Percentiles rank a stretch among this genome's conserved stretches.
Conservation (phyloP, 106 monocot species). For the Gastrodia elata region DNA sequence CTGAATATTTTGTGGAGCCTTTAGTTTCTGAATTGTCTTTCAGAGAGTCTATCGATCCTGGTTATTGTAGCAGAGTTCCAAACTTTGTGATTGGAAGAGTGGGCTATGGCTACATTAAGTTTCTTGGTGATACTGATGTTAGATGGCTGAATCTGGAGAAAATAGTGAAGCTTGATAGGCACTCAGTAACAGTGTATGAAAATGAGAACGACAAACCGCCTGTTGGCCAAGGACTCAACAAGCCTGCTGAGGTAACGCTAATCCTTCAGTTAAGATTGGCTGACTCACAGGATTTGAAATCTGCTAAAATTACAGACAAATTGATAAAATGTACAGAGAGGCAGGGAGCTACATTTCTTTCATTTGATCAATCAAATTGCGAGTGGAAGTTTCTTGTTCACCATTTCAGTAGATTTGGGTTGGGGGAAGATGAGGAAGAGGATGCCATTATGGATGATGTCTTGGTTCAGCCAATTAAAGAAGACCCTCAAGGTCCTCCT, state of each 20-base stretch:
- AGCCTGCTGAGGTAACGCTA: slow-evolving; percentile 77
- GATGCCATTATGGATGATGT: slow-evolving; percentile 51
- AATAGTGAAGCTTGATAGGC: slow-evolving; percentile 57
- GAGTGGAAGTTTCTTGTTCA: slow-evolving; percentile 77
- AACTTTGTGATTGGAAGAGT: slow-evolving; percentile 71
- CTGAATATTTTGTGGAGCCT: slow-evolving; percentile 60
- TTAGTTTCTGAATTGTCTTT: slow-evolving; percentile 45
- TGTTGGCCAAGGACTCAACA: slow-evolving; percentile 80
- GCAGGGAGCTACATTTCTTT: slow-evolving; percentile 73
- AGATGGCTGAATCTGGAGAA: slow-evolving; percentile 56
- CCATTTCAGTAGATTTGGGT: slow-evolving; percentile 94
- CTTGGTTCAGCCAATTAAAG: slow-evolving; percentile 14
- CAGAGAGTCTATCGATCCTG: slow-evolving; percentile 44
- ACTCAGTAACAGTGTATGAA: slow-evolving; percentile 66
- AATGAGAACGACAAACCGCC: slow-evolving; percentile 62
- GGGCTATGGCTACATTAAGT: slow-evolving; percentile 56
- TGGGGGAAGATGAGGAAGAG: slow-evolving; percentile 74
- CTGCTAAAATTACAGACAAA: slow-evolving; percentile 13
- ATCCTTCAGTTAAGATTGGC: slow-evolving; percentile 19
- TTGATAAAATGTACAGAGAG: slow-evolving; percentile 35
- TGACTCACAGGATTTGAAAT: background rate
- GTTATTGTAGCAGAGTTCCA: slow-evolving; percentile 65
- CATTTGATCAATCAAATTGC: slow-evolving; percentile 41
- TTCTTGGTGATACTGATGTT: slow-evolving; percentile 62
- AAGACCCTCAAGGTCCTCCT: slow-evolving; percentile 22